Base-by-base conservation (phyloP, 805 yeast species). In the Nakazawaea ishiwadae region DNA sequence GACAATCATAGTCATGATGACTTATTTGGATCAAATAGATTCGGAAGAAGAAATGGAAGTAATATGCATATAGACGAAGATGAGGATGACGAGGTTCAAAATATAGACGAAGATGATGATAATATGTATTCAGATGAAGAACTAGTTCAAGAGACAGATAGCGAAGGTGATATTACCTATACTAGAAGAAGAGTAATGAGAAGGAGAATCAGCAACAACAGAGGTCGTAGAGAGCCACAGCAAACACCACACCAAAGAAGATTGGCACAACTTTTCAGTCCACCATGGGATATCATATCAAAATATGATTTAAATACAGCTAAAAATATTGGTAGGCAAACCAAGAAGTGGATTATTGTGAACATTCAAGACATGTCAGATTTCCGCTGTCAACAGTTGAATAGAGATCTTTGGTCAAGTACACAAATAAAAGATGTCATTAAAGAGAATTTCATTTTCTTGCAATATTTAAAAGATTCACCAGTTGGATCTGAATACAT, bases 381-480 rank as follows among this genome's bases (percentile, higher is more conserved):
- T 55, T 93, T 93, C 55, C 77, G 78, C 50, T 90, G 97, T 55
- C 98, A 91, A 57, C 81, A 84, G 24, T 64, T 93, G 40, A 93
- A 93, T 60, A 74, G 99, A 46, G 99, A 93, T 60, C 79, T 93
- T 47, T 93, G 98, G 98, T 77, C 93, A 14, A 73, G 83, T 36
- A 48, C 61, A 11, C 70, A 71, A 2, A 71, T 93, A 16, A 89
- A 86, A 56, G 73, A 71, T 14, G 51, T 77, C 2, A 81, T 93
- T 3, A 66, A 67, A 29, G 78, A 75, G 19, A 71, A 83, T 58
- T 93, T 93, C 52, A 60, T 91, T 4, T 91, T 93, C 54, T 61
- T 93, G 44, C 99, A 93, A 60, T 91, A 84, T 58, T 89, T 84
- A 47, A 71, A 71, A 38, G 95, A 85, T 52, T 81, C 93, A 2